Percentiles rank a stretch among this genome's conserved stretches.
These are phyloP conservation scores for Sugiyamaella americana DNA, from an alignment of 805 yeast species.

Conservation along the genomic window DNA sequence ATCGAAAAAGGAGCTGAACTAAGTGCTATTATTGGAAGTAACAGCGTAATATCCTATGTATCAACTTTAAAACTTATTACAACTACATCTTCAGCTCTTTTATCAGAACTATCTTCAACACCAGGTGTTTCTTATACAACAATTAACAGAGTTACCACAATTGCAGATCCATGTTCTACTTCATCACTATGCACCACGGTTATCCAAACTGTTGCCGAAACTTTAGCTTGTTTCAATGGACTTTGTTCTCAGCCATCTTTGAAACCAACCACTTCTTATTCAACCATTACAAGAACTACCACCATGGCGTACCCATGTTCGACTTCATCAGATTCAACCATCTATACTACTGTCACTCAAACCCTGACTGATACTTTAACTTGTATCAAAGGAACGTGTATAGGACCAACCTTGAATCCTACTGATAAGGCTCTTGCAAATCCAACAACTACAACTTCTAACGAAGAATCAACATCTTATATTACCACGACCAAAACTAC, in stretches of 20 bases:
- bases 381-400: conserved; percentile 1
- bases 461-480: conserved; percentile 33
- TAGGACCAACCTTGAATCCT: background rate
- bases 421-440: background rate
- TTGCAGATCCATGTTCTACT: conserved; percentile 14
- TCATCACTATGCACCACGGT: background rate
- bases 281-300: background rate
- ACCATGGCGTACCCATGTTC: background rate
- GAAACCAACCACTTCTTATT: background rate
- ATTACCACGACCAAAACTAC: conserved; percentile 33
- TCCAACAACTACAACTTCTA: conserved; percentile 27
- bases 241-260: background rate
- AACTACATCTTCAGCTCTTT: too few relatives aligned
- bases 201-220: background rate
- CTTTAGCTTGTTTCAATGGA: background rate
- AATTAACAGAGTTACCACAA: conserved; percentile 1
- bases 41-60: conserved; percentile 4
- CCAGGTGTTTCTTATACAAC: too few relatives aligned
- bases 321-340: background rate
- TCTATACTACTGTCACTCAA: background rate
- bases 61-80: too few relatives aligned
- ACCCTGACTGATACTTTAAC: conserved; percentile 4
- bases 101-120: too few relatives aligned
- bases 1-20: too few relatives aligned
- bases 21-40: background rate